Conservation (phyloP, 805 yeast species). For the Nakazawaea ernobii region DNA sequence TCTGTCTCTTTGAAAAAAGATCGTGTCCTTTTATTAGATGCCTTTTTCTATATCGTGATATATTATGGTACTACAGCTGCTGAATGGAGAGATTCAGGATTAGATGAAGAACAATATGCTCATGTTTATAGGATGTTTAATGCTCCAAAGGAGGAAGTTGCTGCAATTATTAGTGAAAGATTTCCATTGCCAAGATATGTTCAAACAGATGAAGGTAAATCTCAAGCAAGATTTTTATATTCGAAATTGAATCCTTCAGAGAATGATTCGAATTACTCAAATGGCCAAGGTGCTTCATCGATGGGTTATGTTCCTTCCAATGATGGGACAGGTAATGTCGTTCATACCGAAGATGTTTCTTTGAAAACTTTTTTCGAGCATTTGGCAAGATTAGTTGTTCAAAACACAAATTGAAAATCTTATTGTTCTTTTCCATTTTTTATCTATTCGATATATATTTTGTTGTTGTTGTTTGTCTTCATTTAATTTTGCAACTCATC, state of each 20-base stretch:
- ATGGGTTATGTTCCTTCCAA: conserved; percentile 38
- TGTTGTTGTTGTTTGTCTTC: not conserved
- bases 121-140: conserved; percentile 83
- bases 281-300: conserved; percentile 39
- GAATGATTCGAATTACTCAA: conserved; percentile 42
- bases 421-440: not conserved
- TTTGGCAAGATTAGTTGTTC: conserved; percentile 84
- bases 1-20: conserved; percentile 90
- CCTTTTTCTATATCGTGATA: conserved; percentile 93
- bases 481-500: too few relatives aligned
- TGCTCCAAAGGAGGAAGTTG: conserved; percentile 89
- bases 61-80: conserved; percentile 95
- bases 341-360: conserved; percentile 93
- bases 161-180: conserved; percentile 83
- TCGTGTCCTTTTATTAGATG: conserved; percentile 81
- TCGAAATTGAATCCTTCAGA: conserved; percentile 94
- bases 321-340: conserved; percentile 57
- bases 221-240: conserved; percentile 94
- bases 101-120: conserved; percentile 87
- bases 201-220: conserved; percentile 97
- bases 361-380: conserved; percentile 94
- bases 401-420: conserved; percentile 19
- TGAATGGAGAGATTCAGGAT: conserved; percentile 93
- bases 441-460: not conserved
- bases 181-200: conserved; percentile 97